phyloP scores from a whole-genome alignment of 2,329 filamentous ascomycete genomes.

The Pochonia chlamydosporia region DNA sequence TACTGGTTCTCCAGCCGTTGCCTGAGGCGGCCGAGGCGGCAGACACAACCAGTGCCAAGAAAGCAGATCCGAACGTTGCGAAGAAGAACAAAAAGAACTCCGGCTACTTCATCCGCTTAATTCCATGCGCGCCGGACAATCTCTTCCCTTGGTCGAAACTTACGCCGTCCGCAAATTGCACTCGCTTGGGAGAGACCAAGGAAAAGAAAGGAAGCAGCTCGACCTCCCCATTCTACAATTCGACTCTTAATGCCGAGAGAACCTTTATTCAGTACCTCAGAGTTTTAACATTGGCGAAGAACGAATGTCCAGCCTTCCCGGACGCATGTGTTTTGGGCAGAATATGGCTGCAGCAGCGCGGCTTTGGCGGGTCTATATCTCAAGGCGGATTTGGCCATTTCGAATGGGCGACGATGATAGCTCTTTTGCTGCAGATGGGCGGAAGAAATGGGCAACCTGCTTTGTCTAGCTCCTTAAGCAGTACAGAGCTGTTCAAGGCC shows the following conservation, averaged over 20 bases:
- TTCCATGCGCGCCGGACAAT: conserved; percentile 64
- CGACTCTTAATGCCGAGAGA: conserved; percentile 72
- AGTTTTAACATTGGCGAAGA: conserved; percentile 63
- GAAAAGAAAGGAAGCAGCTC: conserved; percentile 34
- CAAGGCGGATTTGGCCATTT: conserved; percentile 87
- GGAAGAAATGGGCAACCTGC: conserved; percentile 64
- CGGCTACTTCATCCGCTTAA: conserved; percentile 61
- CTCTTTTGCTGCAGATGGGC: conserved; percentile 73
- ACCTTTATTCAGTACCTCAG: conserved; percentile 70
- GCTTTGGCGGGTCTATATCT: conserved; percentile 64
- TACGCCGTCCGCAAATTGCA: conserved; percentile 60
- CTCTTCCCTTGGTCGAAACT: conserved; percentile 70
- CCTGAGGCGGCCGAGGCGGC: not conserved
- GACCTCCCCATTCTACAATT: conserved; percentile 83
- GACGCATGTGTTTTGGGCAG: conserved; percentile 84
- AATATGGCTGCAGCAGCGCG: conserved; percentile 84
- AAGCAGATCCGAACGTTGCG: conserved; percentile 10
- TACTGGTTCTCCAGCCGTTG: conserved; percentile 44
- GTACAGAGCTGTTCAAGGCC: conserved; percentile 92
- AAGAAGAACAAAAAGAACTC: conserved; percentile 19
- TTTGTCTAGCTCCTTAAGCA: conserved; percentile 75
- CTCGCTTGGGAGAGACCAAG: conserved; percentile 49
- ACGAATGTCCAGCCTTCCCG: conserved; percentile 64
- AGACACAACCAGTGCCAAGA: conserved; percentile 11
- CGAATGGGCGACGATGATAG: conserved; percentile 79